These are phyloP conservation scores for Trametes versicolor DNA, from an alignment of 1,284 basidiomycete genomes.

Conservation along the genomic window DNA sequence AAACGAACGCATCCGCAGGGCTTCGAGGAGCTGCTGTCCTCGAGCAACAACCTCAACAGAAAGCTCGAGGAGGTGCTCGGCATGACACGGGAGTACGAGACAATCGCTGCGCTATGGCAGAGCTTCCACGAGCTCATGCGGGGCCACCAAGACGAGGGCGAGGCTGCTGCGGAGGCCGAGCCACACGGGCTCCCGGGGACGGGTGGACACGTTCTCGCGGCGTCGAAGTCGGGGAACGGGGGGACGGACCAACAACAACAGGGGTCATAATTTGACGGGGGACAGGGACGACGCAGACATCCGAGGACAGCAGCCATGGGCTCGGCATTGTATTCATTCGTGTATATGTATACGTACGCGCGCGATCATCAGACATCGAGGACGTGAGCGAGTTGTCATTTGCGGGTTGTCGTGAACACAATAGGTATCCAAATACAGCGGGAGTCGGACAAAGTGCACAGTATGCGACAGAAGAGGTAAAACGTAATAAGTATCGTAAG, in stretches of 20 bases:
- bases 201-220: slow-evolving; percentile 69
- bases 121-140: slow-evolving; percentile 85
- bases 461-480: slow-evolving; percentile 39
- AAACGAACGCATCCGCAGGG: slow-evolving; percentile 60
- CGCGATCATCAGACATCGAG: not conserved
- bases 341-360: slow-evolving; percentile 9
- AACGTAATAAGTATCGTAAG: slow-evolving; percentile 44
- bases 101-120: slow-evolving; percentile 89
- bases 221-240: slow-evolving; percentile 39
- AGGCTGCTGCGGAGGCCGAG: slow-evolving; percentile 43
- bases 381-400: slow-evolving; percentile 32
- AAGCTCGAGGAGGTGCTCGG: slow-evolving; percentile 92
- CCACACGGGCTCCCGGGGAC: slow-evolving; percentile 67
- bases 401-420: slow-evolving; percentile 42
- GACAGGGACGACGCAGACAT: not conserved
- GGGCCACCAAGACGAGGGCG: slow-evolving; percentile 51
- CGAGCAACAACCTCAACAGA: slow-evolving; percentile 91
- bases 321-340: slow-evolving; percentile 4
- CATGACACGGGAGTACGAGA: slow-evolving; percentile 94
- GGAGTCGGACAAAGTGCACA: slow-evolving; percentile 34
- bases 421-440: slow-evolving; percentile 62
- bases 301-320: not conserved
- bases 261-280: slow-evolving; percentile 14
- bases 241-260: slow-evolving; percentile 30
- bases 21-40: slow-evolving; percentile 89